Conservation (phyloP, 768 basidiomycete genomes). For the Leccinum uliginosum region DNA sequence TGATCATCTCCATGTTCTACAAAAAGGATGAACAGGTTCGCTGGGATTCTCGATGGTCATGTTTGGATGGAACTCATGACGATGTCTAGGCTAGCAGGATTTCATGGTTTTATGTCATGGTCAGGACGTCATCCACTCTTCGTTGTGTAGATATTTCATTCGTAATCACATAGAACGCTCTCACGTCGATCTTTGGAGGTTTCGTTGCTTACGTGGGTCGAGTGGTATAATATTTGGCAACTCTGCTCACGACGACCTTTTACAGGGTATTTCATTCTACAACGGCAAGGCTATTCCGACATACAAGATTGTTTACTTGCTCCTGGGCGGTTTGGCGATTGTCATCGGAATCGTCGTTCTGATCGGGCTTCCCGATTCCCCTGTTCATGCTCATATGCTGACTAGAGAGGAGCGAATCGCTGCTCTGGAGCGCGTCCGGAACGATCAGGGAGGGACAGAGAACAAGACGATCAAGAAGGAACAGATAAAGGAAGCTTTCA, state of each 20-base stretch:
- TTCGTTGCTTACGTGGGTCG: slow-evolving; percentile 54
- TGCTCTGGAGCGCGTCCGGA: slow-evolving; percentile 60
- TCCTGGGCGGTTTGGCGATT: slow-evolving; percentile 58
- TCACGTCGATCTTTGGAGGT: slow-evolving; percentile 58
- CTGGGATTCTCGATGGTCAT: neutral
- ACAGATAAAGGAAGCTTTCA: slow-evolving; percentile 53
- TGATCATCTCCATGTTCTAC: slow-evolving; percentile 65
- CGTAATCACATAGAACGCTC: slow-evolving; percentile 43
- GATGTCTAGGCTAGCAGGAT: slow-evolving; percentile 46
- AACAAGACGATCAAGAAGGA: slow-evolving; percentile 58
- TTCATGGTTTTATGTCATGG: slow-evolving; percentile 67
- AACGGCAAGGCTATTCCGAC: slow-evolving; percentile 44
- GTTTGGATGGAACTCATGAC: slow-evolving; percentile 2
- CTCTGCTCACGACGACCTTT: neutral
- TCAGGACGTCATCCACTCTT: slow-evolving; percentile 16
- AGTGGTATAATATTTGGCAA: neutral
- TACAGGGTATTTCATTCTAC: slow-evolving; percentile 54
- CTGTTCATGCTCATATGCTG: slow-evolving; percentile 53
- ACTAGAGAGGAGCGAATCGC: slow-evolving; percentile 58
- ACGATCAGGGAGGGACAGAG: slow-evolving; percentile 60
- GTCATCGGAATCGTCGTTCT: slow-evolving; percentile 52
- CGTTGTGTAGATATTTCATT: neutral
- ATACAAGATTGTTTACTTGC: slow-evolving; percentile 59
- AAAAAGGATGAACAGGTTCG: slow-evolving; percentile 60
- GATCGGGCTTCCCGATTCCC: slow-evolving; percentile 62